Evolutionary conservation across 2,329 filamentous ascomycete genomes (phyloP), one percentile per base, ranked within the genome.

Genomic region (Cyphellophora europaea): DNA sequence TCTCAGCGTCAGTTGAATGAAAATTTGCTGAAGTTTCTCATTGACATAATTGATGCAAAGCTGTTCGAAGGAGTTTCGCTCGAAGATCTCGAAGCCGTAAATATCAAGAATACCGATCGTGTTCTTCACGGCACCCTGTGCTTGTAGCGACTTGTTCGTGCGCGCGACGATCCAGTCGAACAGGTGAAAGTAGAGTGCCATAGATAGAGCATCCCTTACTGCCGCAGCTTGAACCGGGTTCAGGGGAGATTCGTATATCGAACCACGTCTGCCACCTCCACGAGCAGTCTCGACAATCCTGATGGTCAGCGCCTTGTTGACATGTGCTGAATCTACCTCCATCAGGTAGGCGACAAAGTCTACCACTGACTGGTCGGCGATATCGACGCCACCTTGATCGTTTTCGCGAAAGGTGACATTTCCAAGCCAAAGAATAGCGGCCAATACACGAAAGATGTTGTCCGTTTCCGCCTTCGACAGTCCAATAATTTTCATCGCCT

Each of bases 21-120:
- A 98, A 52, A 98, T 96, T 55, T 98, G 91, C 62, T 98, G 91
- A 38, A 98, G 68, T 62, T 98, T 98, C 64, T 98, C 91, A 61
- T 98, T 98, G 54, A 96, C 93, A 54, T 96, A 98, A 67, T 98
- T 98, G 71, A 98, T 98, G 63, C 91, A 98, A 5, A 98, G 75
- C 62, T 98, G 91, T 59, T 98, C 91, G 53, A 98, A 98, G 47
- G 85, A 95, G 66, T 98, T 98, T 65, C 89, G 91, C 57, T 98
- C 91, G 49, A 98, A 98, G 49, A 98, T 98, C 57, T 98, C 91
- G 53, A 98, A 98, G 2, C 91, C 91, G 57, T 98, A 98, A 49
- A 98, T 98, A 70, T 98, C 91, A 48, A 98, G 71, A 54, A 98
- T 96, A 54, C 91, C 91, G 48, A 98, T 91, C 3, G 84, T 84